Base-by-base conservation (phyloP, 2,329 filamentous ascomycete genomes). In the Didymella keratinophila region DNA sequence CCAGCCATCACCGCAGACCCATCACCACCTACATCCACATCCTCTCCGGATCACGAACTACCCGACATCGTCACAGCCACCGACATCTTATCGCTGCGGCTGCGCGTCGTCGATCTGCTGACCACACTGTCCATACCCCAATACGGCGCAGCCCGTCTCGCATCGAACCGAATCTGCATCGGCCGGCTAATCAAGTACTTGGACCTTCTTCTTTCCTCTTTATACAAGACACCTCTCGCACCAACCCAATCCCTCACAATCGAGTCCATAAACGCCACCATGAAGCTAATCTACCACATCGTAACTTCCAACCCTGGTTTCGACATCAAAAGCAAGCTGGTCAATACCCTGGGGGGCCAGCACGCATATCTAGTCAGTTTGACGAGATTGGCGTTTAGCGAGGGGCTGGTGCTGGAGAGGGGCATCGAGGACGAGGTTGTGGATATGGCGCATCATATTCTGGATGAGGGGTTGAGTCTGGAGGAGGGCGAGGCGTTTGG, bases 341-440 rank as follows among this genome's bases (percentile, higher is more conserved):
- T 84, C 0, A 84, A 85, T 9, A 85, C 91, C 0, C 83, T 86
- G 5, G 91, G 92, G 3, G 91, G 89, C 0, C 86, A 87, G 50
- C 92, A 97, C 70, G 92, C 93, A 51, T 94, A 96, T 69, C 81
- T 96, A 1, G 85, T 97, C 10, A 87, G 87, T 2, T 80, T 99
- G 43, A 93, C 92, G 0, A 81, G 94, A 41, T 79, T 98, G n/a
- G 92, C 91, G 0, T 97, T 97, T 74, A 89, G 87, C 6, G 92
- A 96, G 61, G 89, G 92, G 28, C 76, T 91, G 9, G 84, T 95
- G 11, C 82, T 96, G 27, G 93, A 97, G 76, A 81, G 83, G 1
- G 89, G 89, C 0, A 89, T 96, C 52, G 89, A 90, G 34, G 86
- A 89, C 27, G 91, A 92, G 63, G 91, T 92, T 1, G 86, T 89